Evolutionary conservation across 495 filamentous ascomycete species (phyloP).

Genomic region (Lophiostoma macrostomum): DNA sequence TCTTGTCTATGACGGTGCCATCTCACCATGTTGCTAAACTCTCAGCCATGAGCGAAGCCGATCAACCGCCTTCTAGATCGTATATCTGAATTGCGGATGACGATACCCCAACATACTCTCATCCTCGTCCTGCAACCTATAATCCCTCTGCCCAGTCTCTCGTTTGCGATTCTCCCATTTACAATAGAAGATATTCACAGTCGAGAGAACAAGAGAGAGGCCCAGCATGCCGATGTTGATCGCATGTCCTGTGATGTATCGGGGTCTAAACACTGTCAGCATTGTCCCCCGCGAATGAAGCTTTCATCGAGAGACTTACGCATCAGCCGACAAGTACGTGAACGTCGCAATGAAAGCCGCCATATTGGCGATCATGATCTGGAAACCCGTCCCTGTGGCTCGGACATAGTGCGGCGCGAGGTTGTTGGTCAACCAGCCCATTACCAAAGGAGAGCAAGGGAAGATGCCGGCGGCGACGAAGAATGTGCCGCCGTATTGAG

Average conservation of each 20-base stretch:
- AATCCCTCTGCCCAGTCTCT: constrained; percentile 44
- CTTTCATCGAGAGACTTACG: constrained; percentile 34
- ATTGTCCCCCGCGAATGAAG: not conserved
- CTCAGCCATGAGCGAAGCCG: no score
- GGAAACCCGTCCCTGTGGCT: constrained; percentile 48
- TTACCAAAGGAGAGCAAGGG: constrained; percentile 81
- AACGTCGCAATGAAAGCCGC: constrained; percentile 54
- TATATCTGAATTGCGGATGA: constrained; percentile 50
- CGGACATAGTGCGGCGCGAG: constrained; percentile 56
- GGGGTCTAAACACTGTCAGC: constrained; percentile 35
- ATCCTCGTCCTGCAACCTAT: constrained; percentile 40
- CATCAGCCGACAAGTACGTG: constrained; percentile 48
- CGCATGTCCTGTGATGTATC: constrained; percentile 47
- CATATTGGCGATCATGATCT: constrained; percentile 48
- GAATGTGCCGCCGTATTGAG: constrained; percentile 81
- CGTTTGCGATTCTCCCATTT: constrained; percentile 50
- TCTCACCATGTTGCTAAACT: no score
- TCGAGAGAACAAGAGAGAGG: constrained; percentile 41
- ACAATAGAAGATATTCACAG: constrained; percentile 42
- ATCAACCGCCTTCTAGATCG: no score
- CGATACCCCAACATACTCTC: constrained; percentile 43
- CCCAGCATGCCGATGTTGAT: constrained; percentile 48
- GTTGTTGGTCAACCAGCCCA: constrained; percentile 90
- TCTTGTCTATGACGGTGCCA: no score
- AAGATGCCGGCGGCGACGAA: constrained; percentile 88